Evolutionary conservation across 139 green algal species (phyloP).

Genomic region (Chlorella vulgaris): DNA sequence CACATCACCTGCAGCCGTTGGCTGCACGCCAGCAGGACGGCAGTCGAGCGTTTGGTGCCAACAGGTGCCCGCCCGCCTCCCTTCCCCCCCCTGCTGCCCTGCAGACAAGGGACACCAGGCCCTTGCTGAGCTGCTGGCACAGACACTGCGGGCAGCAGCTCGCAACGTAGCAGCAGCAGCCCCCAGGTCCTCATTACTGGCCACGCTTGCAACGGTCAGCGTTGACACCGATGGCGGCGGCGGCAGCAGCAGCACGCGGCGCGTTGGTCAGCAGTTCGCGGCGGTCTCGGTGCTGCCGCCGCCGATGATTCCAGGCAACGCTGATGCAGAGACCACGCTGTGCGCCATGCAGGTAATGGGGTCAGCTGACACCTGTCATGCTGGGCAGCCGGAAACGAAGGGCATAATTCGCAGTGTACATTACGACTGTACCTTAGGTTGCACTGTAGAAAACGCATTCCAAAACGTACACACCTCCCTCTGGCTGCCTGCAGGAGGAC

Average conservation of each 20-base stretch:
- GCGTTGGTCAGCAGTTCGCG: no score
- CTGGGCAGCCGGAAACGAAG: no score
- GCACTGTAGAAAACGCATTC: neutral
- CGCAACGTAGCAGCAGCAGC: neutral
- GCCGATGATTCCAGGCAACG: neutral
- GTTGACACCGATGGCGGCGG: no score
- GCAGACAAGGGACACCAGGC: neutral
- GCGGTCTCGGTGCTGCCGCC: no score
- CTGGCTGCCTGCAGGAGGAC: constrained; percentile 11
- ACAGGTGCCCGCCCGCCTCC: neutral
- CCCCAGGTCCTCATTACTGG: no score
- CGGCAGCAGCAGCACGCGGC: no score
- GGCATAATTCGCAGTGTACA: no score
- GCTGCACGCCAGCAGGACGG: neutral
- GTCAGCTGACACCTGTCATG: neutral
- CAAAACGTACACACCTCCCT: neutral
- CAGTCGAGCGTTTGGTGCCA: neutral
- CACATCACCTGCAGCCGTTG: no score
- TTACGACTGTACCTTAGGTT: no score
- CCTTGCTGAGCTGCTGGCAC: neutral
- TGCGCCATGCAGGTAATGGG: neutral
- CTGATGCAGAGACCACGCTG: neutral
- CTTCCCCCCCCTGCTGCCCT: neutral
- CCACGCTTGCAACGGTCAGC: no score
- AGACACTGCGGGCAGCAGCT: neutral